Evolutionary conservation across 2,329 filamentous ascomycete genomes (phyloP).

Genomic region (Esteya vermicola): DNA sequence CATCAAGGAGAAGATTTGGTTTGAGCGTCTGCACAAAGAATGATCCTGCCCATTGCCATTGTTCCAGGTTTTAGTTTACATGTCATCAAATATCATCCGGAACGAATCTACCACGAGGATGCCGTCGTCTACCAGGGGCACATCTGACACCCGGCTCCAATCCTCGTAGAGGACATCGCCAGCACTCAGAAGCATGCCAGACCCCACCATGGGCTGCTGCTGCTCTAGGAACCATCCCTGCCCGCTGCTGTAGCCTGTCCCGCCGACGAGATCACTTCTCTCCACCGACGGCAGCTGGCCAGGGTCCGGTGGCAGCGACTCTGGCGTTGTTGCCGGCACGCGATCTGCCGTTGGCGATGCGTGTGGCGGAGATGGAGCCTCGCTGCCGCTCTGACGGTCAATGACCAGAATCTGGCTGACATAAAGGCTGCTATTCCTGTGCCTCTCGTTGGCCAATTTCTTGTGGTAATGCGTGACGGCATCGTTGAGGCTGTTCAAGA

Average conservation of each 20-base stretch:
- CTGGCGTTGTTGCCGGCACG: too few relatives aligned
- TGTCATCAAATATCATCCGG: not conserved
- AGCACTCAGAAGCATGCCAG: not conserved
- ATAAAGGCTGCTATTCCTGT: not conserved
- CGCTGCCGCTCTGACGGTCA: not conserved
- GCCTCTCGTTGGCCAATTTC: not conserved
- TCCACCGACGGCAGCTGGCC: too few relatives aligned
- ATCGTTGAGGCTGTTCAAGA: slow-evolving; percentile 6
- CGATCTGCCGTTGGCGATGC: too few relatives aligned
- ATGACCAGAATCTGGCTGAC: slow-evolving; percentile 1
- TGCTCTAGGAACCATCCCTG: too few relatives aligned
- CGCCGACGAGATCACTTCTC: too few relatives aligned
- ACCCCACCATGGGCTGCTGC: too few relatives aligned
- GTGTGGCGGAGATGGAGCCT: too few relatives aligned
- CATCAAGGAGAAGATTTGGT: not conserved
- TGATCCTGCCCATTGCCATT: too few relatives aligned
- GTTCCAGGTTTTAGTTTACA: not conserved
- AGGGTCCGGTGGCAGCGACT: too few relatives aligned
- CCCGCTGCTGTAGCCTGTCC: too few relatives aligned
- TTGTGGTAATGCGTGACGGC: slow-evolving; percentile 7
- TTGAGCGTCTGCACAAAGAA: too few relatives aligned
- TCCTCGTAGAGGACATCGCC: not conserved
- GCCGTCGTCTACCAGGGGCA: not conserved
- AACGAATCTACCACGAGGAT: not conserved
- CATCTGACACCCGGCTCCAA: not conserved